phyloP scores from a whole-genome alignment of 768 basidiomycete genomes.

The Leccinum sublutescens region DNA sequence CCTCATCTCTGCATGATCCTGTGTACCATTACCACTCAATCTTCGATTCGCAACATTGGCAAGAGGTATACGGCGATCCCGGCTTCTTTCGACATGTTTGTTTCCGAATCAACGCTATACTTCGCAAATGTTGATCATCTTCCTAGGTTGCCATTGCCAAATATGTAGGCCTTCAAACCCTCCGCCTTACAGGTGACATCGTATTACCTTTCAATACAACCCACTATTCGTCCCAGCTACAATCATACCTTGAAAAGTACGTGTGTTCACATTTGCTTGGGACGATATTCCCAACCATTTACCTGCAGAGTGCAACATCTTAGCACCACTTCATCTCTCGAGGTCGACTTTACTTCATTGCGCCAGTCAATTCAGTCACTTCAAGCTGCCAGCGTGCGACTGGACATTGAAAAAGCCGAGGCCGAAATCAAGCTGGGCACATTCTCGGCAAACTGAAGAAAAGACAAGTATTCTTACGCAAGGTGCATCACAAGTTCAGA shows the following conservation, averaged over 20 bases:
- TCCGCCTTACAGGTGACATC: conserved; percentile 63
- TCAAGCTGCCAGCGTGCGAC: conserved; percentile 48
- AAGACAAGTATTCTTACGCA: conserved; percentile 22
- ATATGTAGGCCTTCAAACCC: conserved; percentile 58
- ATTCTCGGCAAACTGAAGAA: conserved; percentile 41
- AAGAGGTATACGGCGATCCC: conserved; percentile 73
- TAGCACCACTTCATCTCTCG: conserved; percentile 34
- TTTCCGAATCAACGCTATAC: conserved; percentile 6
- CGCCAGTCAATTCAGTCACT: conserved; percentile 47
- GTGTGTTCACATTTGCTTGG: conserved; percentile 27
- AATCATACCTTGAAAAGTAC: conserved; percentile 59
- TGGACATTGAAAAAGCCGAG: conserved; percentile 57
- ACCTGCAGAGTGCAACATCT: conserved; percentile 31
- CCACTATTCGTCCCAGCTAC: conserved; percentile 68
- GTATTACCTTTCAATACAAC: conserved; percentile 75
- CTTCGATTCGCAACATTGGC: conserved; percentile 72
- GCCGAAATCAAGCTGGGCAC: conserved; percentile 52
- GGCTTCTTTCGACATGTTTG: conserved; percentile 71
- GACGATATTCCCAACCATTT: conserved; percentile 13
- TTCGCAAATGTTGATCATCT: conserved; percentile 1
- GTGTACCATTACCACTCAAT: conserved; percentile 76
- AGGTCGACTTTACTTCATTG: conserved; percentile 48
- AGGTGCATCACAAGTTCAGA: conserved; percentile 9
- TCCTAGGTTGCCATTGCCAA: conserved; percentile 63
- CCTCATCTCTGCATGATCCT: conserved; percentile 47